Conservation (phyloP, 306 rosid species). For the Oxytropis ochrocephala region DNA sequence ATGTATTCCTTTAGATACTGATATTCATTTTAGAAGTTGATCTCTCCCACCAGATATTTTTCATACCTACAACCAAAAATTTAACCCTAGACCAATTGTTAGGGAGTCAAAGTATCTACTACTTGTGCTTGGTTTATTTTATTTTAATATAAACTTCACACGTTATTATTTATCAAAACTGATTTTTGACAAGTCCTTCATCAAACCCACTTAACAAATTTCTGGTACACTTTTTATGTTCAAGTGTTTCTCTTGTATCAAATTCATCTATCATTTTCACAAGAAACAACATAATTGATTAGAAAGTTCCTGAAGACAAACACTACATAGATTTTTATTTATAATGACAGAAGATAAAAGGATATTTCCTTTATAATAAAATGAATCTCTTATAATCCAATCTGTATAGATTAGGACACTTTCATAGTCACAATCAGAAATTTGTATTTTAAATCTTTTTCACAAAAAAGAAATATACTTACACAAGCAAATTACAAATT, state of each 20-base stretch:
- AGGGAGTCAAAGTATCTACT: too few relatives aligned
- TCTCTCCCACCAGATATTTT: too few relatives aligned
- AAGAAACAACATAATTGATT: neutral
- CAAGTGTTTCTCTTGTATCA: neutral
- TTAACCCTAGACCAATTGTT: too few relatives aligned
- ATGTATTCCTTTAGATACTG: too few relatives aligned
- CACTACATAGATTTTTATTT: neutral
- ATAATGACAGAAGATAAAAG: neutral
- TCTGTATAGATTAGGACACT: neutral
- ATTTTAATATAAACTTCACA: too few relatives aligned
- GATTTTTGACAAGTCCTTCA: too few relatives aligned
- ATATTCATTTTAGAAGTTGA: too few relatives aligned
- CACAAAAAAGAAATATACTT: constrained; percentile 15
- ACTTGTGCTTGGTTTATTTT: too few relatives aligned
- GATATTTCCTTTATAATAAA: neutral
- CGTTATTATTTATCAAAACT: too few relatives aligned
- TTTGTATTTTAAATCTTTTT: neutral
- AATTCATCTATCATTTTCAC: neutral
- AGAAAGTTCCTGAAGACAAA: neutral
- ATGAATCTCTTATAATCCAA: neutral
- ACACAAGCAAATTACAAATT: constrained; percentile 31
- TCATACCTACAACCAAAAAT: too few relatives aligned
- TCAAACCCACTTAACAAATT: too few relatives aligned
- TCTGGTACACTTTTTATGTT: neutral
- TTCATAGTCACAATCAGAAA: neutral